Conservation (phyloP, 305 asterid genomes). For the Solanum chacoense region DNA sequence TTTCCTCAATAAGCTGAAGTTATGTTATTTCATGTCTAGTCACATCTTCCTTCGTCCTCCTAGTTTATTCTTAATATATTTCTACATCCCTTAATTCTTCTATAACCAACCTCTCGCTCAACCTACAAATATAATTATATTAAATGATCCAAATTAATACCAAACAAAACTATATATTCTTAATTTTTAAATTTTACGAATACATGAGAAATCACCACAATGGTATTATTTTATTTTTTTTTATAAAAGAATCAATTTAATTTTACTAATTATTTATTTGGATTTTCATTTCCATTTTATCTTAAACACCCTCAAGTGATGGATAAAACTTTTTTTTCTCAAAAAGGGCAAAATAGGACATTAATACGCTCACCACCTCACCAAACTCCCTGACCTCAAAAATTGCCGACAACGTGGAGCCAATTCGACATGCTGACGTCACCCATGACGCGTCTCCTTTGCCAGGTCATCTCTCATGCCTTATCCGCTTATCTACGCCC, state of each 20-base stretch:
- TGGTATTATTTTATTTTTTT: not conserved
- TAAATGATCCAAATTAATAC: not conserved
- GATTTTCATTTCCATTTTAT: not conserved
- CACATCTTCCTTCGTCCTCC: not conserved
- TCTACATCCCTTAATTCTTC: not conserved
- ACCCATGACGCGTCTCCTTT: conserved; percentile 1
- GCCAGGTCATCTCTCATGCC: conserved; percentile 12
- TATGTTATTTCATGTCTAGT: not conserved
- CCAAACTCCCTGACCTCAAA: not conserved
- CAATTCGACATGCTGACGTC: conserved; percentile 5
- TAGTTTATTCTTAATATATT: not conserved
- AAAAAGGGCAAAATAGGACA: not conserved
- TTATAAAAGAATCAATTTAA: too few species aligned
- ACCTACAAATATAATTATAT: not conserved
- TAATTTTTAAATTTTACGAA: not conserved
- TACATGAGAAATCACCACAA: not conserved
- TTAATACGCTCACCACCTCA: not conserved
- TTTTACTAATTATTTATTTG: not conserved
- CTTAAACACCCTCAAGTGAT: not conserved
- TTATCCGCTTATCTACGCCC: conserved; percentile 20
- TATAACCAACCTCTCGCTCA: not conserved
- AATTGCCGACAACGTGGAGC: not conserved
- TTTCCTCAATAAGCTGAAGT: not conserved
- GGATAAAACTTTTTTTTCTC: not conserved
- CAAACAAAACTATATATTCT: not conserved